These are phyloP conservation scores for Euclidium syriacum DNA, from an alignment of 345 rosid genomes.

Conservation along the genomic window DNA sequence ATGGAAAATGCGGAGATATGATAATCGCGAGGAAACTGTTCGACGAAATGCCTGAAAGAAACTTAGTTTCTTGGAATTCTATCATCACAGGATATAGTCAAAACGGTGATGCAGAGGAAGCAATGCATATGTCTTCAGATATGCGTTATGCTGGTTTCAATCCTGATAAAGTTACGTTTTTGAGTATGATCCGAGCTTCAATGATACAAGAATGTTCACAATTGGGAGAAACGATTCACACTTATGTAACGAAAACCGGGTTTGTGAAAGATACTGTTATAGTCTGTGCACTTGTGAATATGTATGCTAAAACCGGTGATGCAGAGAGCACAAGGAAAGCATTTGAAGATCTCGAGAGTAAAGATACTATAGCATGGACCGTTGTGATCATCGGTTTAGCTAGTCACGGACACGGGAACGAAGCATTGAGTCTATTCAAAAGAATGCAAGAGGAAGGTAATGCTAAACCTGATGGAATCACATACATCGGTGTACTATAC, in stretches of 20 bases:
- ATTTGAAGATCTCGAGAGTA: conserved; percentile 22
- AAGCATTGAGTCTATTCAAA: conserved; percentile 38
- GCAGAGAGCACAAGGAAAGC: conserved; percentile 10
- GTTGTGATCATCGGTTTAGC: conserved; percentile 47
- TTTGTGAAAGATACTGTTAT: conserved; percentile 23
- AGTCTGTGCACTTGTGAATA: conserved; percentile 29
- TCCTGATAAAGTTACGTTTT: conserved; percentile 37
- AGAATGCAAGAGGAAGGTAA: conserved; percentile 37
- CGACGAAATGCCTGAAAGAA: conserved; percentile 41
- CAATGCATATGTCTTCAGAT: conserved; percentile 20
- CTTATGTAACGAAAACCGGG: conserved; percentile 21
- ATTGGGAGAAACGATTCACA: conserved; percentile 25
- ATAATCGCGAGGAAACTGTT: conserved; percentile 37
- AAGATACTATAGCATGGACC: conserved; percentile 48
- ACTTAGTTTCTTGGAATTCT: conserved; percentile 42
- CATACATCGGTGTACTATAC: conserved; percentile 37
- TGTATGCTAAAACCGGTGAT: conserved; percentile 34
- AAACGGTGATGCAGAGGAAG: conserved; percentile 31
- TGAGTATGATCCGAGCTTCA: conserved; percentile 40
- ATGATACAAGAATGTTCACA: conserved; percentile 29
- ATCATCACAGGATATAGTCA: conserved; percentile 40
- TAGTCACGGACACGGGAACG: conserved; percentile 49
- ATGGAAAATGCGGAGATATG: conserved; percentile 41
- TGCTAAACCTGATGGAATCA: conserved; percentile 41
- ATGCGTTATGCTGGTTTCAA: conserved; percentile 28